Evolutionary conservation across 805 yeast genomes (phyloP).

Genomic region (Schizosaccharomyces lindneri): DNA sequence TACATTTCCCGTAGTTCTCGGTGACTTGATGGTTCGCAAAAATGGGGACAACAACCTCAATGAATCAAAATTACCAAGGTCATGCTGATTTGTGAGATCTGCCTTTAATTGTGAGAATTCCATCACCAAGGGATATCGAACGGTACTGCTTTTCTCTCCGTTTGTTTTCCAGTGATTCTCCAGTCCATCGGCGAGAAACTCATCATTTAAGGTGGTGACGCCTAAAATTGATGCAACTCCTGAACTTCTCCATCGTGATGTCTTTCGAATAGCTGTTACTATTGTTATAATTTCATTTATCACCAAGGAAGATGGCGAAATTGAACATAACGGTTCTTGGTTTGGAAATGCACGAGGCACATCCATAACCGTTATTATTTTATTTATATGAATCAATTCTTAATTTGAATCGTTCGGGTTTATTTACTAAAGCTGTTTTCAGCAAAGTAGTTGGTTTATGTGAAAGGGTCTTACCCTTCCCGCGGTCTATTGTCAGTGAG

Average conservation of each 20-base stretch:
- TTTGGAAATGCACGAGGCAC: background rate
- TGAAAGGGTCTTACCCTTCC: background rate
- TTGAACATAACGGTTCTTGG: constrained; percentile 13
- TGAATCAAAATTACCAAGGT: constrained; percentile 36
- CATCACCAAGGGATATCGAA: constrained; percentile 39
- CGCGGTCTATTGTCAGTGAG: no score
- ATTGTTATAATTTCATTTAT: constrained; percentile 72
- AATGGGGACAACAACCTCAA: constrained; percentile 68
- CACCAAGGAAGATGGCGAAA: constrained; percentile 60
- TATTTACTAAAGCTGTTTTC: background rate
- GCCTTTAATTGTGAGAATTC: constrained; percentile 60
- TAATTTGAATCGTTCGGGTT: background rate
- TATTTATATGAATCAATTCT: background rate
- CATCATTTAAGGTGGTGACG: constrained; percentile 6
- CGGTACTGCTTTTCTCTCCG: constrained; percentile 4
- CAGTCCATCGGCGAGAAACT: background rate
- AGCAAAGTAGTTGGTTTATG: background rate
- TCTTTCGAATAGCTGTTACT: constrained; percentile 72
- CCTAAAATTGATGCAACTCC: constrained; percentile 73
- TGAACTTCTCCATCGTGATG: constrained; percentile 47
- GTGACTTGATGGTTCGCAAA: constrained; percentile 54
- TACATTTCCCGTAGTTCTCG: constrained; percentile 63
- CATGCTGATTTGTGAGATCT: constrained; percentile 30
- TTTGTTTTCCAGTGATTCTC: background rate
- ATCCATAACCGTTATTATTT: background rate